Percentiles rank a stretch among this genome's conserved stretches.
These are phyloP conservation scores for Acacia crassicarpa DNA, from an alignment of 306 rosid genomes.

Conservation along the genomic window DNA sequence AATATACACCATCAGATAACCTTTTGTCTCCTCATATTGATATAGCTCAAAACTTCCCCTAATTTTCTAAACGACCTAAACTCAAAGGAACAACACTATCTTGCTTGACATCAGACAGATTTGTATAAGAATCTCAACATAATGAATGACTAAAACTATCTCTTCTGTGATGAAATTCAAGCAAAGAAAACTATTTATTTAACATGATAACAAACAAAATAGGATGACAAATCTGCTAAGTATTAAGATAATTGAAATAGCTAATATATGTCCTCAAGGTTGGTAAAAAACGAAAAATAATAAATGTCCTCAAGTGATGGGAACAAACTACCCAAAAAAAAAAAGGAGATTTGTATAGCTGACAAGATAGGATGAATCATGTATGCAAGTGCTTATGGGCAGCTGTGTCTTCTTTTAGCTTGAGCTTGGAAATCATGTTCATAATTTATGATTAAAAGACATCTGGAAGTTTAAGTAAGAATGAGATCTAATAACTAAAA, in stretches of 20 bases:
- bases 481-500: neutral
- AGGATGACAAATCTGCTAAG: neutral
- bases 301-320: neutral
- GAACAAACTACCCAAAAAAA: neutral
- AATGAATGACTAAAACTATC: no score
- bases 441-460: neutral
- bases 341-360: neutral
- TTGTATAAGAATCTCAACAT: neutral
- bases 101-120: conserved; percentile 1
- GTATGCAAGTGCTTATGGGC: neutral
- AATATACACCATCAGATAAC: no score
- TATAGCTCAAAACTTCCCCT: conserved; percentile 16
- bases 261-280: neutral
- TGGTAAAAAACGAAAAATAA: neutral
- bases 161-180: no score
- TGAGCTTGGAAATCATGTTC: conserved; percentile 3
- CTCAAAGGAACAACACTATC: neutral
- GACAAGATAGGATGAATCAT: neutral
- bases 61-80: neutral
- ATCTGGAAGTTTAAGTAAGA: neutral
- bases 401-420: conserved; percentile 12
- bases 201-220: no score
- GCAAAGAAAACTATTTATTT: no score
- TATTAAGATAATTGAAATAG: neutral
- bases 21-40: no score